Conservation (phyloP, 176 grass and related monocot genomes). For the Aegilops speltoides region DNA sequence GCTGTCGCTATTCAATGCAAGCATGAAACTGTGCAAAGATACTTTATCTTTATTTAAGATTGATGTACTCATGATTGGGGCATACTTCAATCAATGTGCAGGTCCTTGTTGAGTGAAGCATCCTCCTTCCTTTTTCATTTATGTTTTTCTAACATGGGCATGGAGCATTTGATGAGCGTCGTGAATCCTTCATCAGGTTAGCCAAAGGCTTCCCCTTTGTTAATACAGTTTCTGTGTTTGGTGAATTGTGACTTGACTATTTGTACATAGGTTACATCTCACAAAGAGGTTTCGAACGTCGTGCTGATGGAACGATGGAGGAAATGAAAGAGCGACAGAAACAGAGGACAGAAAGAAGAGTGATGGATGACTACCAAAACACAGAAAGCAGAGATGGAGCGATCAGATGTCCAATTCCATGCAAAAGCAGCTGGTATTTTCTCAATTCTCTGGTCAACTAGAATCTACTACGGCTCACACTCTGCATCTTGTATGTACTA, state of each 20-base stretch:
- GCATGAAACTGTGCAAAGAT: neutral
- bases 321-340: constrained; percentile 45
- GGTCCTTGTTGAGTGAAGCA: constrained; percentile 26
- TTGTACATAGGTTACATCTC: neutral
- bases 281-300: constrained; percentile 21
- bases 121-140: neutral
- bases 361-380: constrained; percentile 46
- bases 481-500: neutral
- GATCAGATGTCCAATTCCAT: constrained; percentile 52
- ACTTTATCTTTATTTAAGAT: neutral
- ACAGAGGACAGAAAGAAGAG: constrained; percentile 26
- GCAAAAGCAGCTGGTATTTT: constrained; percentile 45
- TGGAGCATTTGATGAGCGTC: constrained; percentile 34
- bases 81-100: constrained; percentile 25
- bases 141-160: constrained; percentile 38
- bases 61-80: neutral
- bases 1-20: neutral
- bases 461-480: neutral
- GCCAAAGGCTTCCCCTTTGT: neutral
- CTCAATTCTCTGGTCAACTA: neutral
- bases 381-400: constrained; percentile 24
- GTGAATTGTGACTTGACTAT: neutral
- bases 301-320: constrained; percentile 12
- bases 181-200: constrained; percentile 47
- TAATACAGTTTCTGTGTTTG: neutral